phyloP scores from a whole-genome alignment of 495 filamentous ascomycete species.

The Penicillium nucicola region DNA sequence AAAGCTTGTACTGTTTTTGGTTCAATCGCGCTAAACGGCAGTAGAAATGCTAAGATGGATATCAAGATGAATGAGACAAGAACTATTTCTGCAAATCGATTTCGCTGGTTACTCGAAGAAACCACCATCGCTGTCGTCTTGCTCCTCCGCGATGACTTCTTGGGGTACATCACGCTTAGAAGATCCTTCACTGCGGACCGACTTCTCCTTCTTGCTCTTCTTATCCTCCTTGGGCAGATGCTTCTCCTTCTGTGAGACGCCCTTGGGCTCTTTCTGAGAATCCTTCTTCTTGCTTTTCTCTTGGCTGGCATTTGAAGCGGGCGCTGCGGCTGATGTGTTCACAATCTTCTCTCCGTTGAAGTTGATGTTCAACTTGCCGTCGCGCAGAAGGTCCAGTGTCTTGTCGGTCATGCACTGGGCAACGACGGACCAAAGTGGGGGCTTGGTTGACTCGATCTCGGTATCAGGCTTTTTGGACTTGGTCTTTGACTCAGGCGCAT shows the following conservation, averaged over 20 bases:
- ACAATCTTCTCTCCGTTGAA: conserved; percentile 21
- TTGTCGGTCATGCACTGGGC: conserved; percentile 67
- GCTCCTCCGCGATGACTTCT: conserved; percentile 8
- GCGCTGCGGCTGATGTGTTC: background rate
- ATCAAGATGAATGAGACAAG: conserved; percentile 16
- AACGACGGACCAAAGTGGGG: conserved; percentile 66
- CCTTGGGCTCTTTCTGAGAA: conserved; percentile 9
- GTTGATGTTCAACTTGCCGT: conserved; percentile 43
- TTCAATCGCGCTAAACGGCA: background rate
- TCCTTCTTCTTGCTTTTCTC: conserved; percentile 13
- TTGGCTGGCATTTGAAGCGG: conserved; percentile 3
- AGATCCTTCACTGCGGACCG: conserved; percentile 6
- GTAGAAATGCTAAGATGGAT: conserved; percentile 18
- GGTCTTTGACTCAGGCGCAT: conserved; percentile 18
- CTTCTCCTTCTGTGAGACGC: conserved; percentile 1
- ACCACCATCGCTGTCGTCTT: conserved; percentile 54
- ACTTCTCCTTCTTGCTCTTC: conserved; percentile 8
- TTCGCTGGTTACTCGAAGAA: conserved; percentile 45
- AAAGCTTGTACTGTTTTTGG: background rate
- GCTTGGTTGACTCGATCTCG: conserved; percentile 26
- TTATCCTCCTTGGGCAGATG: conserved; percentile 5
- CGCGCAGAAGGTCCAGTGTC: conserved; percentile 54
- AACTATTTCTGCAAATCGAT: background rate
- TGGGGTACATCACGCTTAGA: conserved; percentile 12
- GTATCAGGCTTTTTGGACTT: conserved; percentile 20